Evolutionary conservation across 768 basidiomycete species (phyloP).

Genomic region (Sarcomyxa edulis): DNA sequence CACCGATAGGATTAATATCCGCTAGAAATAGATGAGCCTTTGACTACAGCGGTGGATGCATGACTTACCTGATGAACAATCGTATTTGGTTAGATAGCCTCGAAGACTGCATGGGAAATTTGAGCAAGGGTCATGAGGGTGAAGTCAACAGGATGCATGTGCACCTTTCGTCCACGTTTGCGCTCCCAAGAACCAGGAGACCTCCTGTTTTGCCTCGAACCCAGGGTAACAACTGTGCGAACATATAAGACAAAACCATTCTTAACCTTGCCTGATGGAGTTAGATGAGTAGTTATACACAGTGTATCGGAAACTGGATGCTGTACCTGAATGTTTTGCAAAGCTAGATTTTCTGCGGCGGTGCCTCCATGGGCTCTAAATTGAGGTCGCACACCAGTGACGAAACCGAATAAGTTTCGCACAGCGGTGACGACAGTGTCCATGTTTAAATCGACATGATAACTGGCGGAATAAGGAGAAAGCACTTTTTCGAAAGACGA

Average conservation of each 20-base stretch:
- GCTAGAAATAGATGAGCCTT: conserved; percentile 37
- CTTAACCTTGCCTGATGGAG: conserved; percentile 70
- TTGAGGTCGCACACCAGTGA: conserved; percentile 57
- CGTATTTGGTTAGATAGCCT: conserved; percentile 97
- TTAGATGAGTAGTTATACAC: background rate
- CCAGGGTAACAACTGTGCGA: conserved; percentile 93
- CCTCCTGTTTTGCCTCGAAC: conserved; percentile 80
- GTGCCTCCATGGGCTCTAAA: conserved; percentile 88
- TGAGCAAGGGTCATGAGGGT: conserved; percentile 1
- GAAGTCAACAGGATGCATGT: conserved; percentile 2
- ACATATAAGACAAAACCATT: conserved; percentile 94
- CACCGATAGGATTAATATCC: conserved; percentile 97
- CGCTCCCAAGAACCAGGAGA: conserved; percentile 92
- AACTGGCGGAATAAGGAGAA: conserved; percentile 39
- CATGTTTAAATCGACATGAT: conserved; percentile 96
- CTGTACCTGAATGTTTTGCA: conserved; percentile 91
- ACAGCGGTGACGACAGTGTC: conserved; percentile 85
- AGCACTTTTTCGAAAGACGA: background rate
- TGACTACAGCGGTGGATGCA: background rate
- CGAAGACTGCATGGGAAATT: conserved; percentile 54
- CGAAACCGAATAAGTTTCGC: conserved; percentile 73
- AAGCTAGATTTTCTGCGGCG: conserved; percentile 85
- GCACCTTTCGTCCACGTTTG: conserved; percentile 97
- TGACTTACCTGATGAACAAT: conserved; percentile 77
- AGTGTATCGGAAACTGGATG: background rate